phyloP scores from a whole-genome alignment of 2,329 filamentous ascomycete genomes.

The Capronia epimyces region DNA sequence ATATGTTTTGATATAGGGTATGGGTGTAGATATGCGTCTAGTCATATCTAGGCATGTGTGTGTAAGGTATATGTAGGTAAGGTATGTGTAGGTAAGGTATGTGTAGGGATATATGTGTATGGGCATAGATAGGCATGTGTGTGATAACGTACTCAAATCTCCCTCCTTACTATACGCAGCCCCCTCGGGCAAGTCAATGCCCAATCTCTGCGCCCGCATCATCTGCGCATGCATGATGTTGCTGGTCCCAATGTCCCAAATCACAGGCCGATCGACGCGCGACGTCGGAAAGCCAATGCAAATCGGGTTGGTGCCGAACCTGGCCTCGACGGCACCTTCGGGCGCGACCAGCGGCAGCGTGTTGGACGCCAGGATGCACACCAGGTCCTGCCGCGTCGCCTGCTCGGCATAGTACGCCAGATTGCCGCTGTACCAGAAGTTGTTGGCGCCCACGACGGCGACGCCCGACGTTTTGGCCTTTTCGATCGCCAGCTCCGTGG shows the following conservation, averaged over 20 bases:
- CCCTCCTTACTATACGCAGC: conserved; percentile 6
- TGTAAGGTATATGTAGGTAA: no score
- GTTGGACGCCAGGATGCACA: conserved; percentile 6
- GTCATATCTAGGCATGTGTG: no score
- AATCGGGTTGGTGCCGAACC: conserved; percentile 15
- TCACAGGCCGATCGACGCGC: conserved; percentile 8
- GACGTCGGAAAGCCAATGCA: conserved; percentile 10
- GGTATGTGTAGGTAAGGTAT: no score
- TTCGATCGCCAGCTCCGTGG: conserved; percentile 9
- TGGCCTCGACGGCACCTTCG: conserved; percentile 4
- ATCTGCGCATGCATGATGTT: conserved; percentile 17
- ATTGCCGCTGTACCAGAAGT: conserved; percentile 13
- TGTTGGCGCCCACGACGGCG: conserved; percentile 5
- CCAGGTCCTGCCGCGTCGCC: conserved; percentile 7
- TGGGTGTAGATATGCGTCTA: no score
- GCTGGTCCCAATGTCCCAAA: conserved; percentile 18
- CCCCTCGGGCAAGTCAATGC: conserved; percentile 4
- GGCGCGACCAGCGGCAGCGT: conserved; percentile 14
- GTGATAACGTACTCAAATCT: no score
- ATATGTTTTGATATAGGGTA: no score
- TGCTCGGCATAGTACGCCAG: conserved; percentile 19
- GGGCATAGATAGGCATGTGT: no score
- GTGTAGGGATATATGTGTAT: no score
- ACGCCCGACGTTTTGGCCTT: conserved; percentile 15
- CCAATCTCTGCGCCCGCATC: conserved; percentile 5